Conservation (phyloP, 148 eudicot genomes). For the Rhododendron kiyosumense region DNA sequence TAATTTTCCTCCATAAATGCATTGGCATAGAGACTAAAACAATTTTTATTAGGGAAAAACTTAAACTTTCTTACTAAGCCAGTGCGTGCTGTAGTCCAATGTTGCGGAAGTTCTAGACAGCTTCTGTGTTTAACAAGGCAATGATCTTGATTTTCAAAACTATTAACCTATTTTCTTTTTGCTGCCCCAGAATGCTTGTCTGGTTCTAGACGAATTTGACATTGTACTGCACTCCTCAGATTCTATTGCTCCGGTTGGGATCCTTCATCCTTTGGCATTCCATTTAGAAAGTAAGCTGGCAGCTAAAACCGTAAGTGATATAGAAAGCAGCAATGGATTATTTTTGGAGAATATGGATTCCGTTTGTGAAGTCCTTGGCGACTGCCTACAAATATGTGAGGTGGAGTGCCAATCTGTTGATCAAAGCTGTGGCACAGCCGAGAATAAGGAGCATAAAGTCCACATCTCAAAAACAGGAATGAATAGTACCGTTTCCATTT, state of each 20-base stretch:
- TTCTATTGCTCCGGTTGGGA: constrained; percentile 92
- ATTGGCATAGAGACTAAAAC: not conserved
- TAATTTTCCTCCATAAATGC: not conserved
- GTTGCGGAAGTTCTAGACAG: not conserved
- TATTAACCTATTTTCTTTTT: constrained; percentile 4
- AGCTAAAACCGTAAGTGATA: constrained; percentile 22
- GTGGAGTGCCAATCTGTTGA: constrained; percentile 22
- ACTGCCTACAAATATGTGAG: constrained; percentile 27
- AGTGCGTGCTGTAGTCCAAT: not conserved
- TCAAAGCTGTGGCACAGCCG: constrained; percentile 17
- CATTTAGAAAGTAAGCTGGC: constrained; percentile 65
- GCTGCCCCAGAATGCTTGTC: constrained; percentile 70
- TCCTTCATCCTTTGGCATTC: constrained; percentile 86
- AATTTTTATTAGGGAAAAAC: not conserved
- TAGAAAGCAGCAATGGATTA: constrained; percentile 23
- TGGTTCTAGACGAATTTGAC: constrained; percentile 79
- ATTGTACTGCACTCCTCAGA: constrained; percentile 76
- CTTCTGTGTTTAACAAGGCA: not conserved
- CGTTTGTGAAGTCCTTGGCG: constrained; percentile 67
- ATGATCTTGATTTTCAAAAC: not conserved
- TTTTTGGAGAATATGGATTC: constrained; percentile 28
- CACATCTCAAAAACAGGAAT: constrained; percentile 51
- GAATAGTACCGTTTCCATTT: constrained; percentile 49
- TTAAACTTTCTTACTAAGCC: not conserved
- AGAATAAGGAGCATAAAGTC: constrained; percentile 21